Conservation (phyloP, 305 asterid species). For the Lippia alba region DNA sequence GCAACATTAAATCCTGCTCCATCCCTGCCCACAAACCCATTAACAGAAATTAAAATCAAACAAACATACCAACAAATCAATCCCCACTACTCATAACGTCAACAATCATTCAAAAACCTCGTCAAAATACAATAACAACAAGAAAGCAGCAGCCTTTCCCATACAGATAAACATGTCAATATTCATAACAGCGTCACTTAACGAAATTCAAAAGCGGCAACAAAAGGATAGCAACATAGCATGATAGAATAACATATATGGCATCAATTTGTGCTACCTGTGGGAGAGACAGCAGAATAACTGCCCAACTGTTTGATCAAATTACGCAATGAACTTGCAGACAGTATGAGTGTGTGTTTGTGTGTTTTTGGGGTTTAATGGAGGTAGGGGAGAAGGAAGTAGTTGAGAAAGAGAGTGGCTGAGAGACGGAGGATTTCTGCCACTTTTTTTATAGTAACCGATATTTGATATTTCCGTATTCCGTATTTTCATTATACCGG, state of each 20-base stretch:
- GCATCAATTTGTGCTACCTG: slow-evolving; percentile 30
- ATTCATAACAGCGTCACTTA: not conserved
- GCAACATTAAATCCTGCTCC: too few relatives aligned
- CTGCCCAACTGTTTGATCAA: slow-evolving; percentile 24
- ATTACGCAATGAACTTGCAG: not conserved
- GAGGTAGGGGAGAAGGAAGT: slow-evolving; percentile 3
- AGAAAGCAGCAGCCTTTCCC: not conserved
- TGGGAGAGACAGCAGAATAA: slow-evolving; percentile 23
- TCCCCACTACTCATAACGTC: not conserved
- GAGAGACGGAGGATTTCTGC: slow-evolving; percentile 34
- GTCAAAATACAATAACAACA: not conserved
- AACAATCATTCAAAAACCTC: not conserved
- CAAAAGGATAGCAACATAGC: not conserved
- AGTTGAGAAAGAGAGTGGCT: slow-evolving; percentile 30
- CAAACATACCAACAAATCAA: not conserved
- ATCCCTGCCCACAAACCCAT: slow-evolving; percentile 5
- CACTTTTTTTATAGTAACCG: slow-evolving; percentile 17
- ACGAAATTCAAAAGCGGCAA: slow-evolving; percentile 9
- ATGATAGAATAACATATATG: not conserved
- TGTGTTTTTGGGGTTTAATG: slow-evolving; percentile 41
- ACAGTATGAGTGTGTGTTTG: slow-evolving; percentile 9
- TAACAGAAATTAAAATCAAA: not conserved
- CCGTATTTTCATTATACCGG: not conserved
- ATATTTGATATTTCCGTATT: not conserved
- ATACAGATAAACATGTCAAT: not conserved